Conservation (phyloP, 164 flowering plant genomes). For the Nelumbo lutea region DNA sequence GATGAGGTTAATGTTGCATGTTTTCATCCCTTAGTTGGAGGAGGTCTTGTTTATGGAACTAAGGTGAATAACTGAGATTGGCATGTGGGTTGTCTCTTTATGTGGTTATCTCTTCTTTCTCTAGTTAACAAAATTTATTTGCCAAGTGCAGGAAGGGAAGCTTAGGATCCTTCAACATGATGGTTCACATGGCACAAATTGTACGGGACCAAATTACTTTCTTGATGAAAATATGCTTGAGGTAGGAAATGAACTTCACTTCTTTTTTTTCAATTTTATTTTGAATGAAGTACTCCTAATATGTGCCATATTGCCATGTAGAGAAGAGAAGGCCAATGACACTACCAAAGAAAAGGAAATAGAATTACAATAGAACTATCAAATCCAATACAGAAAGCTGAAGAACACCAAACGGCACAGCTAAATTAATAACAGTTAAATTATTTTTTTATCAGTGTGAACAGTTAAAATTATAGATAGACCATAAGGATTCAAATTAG, state of each 20-base stretch:
- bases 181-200: conserved; percentile 36
- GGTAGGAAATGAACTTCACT: conserved; percentile 30
- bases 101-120: not conserved
- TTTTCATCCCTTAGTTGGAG: conserved; percentile 93
- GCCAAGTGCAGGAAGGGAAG: conserved; percentile 79
- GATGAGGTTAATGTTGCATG: conserved; percentile 99
- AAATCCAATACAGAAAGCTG: not conserved
- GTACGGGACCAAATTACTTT: conserved; percentile 25
- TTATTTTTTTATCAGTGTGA: too few relatives aligned
- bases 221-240: conserved; percentile 61
- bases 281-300: not conserved
- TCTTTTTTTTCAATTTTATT: not conserved
- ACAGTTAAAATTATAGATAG: too few relatives aligned
- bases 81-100: not conserved
- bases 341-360: too few relatives aligned
- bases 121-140: not conserved
- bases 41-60: conserved; percentile 97
- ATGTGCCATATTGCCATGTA: not conserved
- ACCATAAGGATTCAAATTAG: too few relatives aligned
- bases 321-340: not conserved
- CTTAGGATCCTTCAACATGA: conserved; percentile 81
- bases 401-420: too few relatives aligned
- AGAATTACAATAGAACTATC: too few relatives aligned
- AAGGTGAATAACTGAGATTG: conserved; percentile 42
- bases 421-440: not conserved